Conservation (phyloP, 306 rosid genomes). For the Dalbergia cultrata region DNA sequence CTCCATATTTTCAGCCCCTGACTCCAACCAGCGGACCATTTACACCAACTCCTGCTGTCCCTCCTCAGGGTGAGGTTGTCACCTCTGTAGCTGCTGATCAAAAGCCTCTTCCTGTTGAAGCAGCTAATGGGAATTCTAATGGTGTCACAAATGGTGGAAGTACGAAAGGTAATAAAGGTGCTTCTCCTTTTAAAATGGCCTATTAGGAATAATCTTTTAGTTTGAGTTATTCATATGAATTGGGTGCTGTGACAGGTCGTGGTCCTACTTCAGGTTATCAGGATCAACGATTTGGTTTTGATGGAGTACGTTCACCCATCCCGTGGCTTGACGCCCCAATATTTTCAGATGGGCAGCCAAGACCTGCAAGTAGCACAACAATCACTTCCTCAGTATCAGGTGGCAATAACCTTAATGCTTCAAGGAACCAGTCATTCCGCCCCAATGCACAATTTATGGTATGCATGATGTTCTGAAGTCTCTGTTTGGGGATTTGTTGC, state of each 20-base stretch:
- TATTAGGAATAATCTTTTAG: slow-evolving; percentile 52
- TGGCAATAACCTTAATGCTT: slow-evolving; percentile 59
- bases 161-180: slow-evolving; percentile 65
- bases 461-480: neutral
- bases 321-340: slow-evolving; percentile 78
- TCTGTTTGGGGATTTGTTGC: neutral
- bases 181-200: slow-evolving; percentile 52
- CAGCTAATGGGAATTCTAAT: slow-evolving; percentile 72
- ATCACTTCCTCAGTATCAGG: slow-evolving; percentile 64
- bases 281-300: slow-evolving; percentile 83
- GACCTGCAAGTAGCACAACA: slow-evolving; percentile 67
- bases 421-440: slow-evolving; percentile 79
- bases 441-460: slow-evolving; percentile 88
- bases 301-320: slow-evolving; percentile 64
- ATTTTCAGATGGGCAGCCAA: slow-evolving; percentile 89
- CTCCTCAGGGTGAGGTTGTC: slow-evolving; percentile 71
- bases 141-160: slow-evolving; percentile 60
- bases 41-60: slow-evolving; percentile 55
- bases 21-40: slow-evolving; percentile 82
- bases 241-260: slow-evolving; percentile 67
- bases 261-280: slow-evolving; percentile 81
- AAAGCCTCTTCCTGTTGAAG: slow-evolving; percentile 72
- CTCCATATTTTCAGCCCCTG: slow-evolving; percentile 88
- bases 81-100: slow-evolving; percentile 78
- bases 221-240: slow-evolving; percentile 60